A percentile compares a stretch with the other conserved stretches of the same genome.
These are phyloP conservation scores for Trametes villosa DNA, from an alignment of 768 basidiomycete genomes.

Conservation along the genomic window DNA sequence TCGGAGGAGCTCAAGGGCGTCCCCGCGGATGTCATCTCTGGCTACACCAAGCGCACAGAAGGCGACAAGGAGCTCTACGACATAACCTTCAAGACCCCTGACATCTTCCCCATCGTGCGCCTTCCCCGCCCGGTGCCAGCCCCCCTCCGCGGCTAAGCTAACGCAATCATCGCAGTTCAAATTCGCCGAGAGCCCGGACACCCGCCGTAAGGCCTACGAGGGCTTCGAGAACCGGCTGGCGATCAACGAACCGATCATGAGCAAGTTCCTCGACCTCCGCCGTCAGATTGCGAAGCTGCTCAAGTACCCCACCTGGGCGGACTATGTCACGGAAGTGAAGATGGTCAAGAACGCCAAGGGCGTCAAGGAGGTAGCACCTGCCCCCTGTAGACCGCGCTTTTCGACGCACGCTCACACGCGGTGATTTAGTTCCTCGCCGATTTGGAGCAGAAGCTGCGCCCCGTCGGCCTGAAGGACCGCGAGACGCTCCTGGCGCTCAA, in stretches of 20 bases:
- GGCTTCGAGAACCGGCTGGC: slow-evolving; percentile 70
- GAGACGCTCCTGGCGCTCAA: slow-evolving; percentile 73
- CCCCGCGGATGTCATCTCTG: slow-evolving; percentile 79
- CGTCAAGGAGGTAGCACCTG: slow-evolving; percentile 52
- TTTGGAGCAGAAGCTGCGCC: slow-evolving; percentile 71
- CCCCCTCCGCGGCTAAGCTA: not conserved
- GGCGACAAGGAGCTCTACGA: slow-evolving; percentile 64
- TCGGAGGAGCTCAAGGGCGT: slow-evolving; percentile 79
- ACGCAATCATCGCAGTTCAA: slow-evolving; percentile 59
- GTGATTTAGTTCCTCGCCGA: slow-evolving; percentile 71
- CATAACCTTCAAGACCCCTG: slow-evolving; percentile 81
- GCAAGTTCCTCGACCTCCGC: slow-evolving; percentile 70
- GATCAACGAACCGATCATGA: slow-evolving; percentile 72
- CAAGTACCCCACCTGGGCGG: slow-evolving; percentile 81
- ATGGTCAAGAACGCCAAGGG: slow-evolving; percentile 78
- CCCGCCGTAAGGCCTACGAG: slow-evolving; percentile 67
- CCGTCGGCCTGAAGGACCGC: slow-evolving; percentile 71
- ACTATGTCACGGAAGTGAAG: slow-evolving; percentile 82
- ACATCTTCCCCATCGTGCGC: slow-evolving; percentile 72
- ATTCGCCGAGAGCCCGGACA: slow-evolving; percentile 72
- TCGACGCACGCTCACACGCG: not conserved
- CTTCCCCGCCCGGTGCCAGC: not conserved
- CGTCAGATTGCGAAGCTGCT: slow-evolving; percentile 69
- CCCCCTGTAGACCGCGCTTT: not conserved
- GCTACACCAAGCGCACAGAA: slow-evolving; percentile 70